These are phyloP conservation scores for Cyclostephanos tholiformis DNA, from an alignment of 108 stramenopile genomes.

Conservation along the genomic window DNA sequence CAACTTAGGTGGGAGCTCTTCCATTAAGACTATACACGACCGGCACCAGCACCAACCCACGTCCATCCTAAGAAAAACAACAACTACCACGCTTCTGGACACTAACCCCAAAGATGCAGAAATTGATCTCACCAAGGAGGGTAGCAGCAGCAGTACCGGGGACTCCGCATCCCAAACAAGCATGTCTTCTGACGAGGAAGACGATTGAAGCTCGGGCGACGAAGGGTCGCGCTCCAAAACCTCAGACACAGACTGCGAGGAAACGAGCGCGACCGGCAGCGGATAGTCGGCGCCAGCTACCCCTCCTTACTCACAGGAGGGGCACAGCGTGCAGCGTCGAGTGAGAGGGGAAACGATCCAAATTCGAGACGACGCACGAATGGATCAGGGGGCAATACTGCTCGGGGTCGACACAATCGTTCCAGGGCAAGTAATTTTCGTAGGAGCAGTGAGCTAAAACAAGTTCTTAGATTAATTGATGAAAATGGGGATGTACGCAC, in stretches of 20 bases:
- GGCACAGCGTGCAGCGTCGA: slow-evolving; percentile 6
- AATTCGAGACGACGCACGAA: neutral
- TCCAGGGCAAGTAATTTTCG: neutral
- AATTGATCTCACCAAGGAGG: neutral
- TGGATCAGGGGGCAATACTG: neutral
- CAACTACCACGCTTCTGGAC: neutral
- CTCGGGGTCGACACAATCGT: neutral
- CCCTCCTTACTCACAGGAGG: neutral
- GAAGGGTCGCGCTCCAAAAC: neutral
- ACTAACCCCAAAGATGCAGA: neutral
- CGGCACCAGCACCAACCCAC: neutral
- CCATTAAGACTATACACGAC: neutral
- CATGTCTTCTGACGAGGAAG: neutral
- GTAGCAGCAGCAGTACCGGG: neutral
- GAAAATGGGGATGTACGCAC: neutral
- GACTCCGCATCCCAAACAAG: slow-evolving; percentile 9
- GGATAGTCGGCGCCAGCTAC: slow-evolving; percentile 8
- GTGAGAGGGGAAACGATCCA: neutral
- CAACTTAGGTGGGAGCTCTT: neutral
- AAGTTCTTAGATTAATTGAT: neutral
- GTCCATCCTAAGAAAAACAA: neutral
- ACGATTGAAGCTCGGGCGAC: neutral
- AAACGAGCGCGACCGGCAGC: neutral
- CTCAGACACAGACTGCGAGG: neutral
- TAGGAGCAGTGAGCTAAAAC: neutral